These are phyloP conservation scores for Leptodontidium sp. DNA, from an alignment of 2,329 filamentous ascomycete genomes.

Conservation along the genomic window DNA sequence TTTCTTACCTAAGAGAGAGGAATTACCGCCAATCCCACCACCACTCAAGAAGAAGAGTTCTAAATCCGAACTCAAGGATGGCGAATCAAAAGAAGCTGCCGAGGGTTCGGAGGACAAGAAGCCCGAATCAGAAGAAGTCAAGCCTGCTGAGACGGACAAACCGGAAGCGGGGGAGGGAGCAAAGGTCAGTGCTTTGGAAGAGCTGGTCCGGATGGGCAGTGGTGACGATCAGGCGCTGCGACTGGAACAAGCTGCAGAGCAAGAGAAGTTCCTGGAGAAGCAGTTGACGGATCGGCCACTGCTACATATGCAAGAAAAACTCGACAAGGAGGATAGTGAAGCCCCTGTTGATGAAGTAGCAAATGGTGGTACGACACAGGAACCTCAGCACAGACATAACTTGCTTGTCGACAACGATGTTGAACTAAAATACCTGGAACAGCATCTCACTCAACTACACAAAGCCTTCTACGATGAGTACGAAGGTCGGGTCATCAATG, in stretches of 20 bases:
- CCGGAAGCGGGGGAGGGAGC: constrained; percentile 24
- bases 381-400: constrained; percentile 66
- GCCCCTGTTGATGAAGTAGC: constrained; percentile 48
- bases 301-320: constrained; percentile 88
- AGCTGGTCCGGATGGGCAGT: constrained; percentile 78
- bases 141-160: constrained; percentile 52
- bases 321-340: constrained; percentile 76
- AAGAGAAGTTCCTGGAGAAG: constrained; percentile 86
- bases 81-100: constrained; percentile 17
- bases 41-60: constrained; percentile 37
- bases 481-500: constrained; percentile 58
- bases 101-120: neutral
- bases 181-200: constrained; percentile 65
- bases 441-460: constrained; percentile 80
- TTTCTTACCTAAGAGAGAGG: constrained; percentile 83
- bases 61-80: constrained; percentile 24
- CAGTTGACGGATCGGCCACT: constrained; percentile 90
- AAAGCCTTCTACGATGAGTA: constrained; percentile 84
- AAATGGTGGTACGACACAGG: constrained; percentile 49
- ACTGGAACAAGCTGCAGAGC: constrained; percentile 81
- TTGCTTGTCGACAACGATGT: constrained; percentile 87
- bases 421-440: constrained; percentile 80
- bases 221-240: constrained; percentile 73
- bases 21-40: constrained; percentile 50
- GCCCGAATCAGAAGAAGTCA: constrained; percentile 15